Base-by-base conservation (phyloP, 352 stramenopile genomes). In the Pythium phragmitis region DNA sequence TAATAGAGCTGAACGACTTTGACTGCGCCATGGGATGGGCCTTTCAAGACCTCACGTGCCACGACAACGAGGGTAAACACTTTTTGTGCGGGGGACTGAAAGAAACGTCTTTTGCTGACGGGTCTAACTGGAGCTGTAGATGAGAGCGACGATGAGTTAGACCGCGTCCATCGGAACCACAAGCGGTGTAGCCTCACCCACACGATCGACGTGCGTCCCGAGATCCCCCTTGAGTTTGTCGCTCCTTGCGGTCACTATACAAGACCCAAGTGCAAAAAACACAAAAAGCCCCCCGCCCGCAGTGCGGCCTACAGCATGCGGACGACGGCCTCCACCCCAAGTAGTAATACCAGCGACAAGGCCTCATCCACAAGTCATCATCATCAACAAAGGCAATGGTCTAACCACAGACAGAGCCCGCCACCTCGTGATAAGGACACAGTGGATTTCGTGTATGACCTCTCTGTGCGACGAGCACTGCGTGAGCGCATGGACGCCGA, bases 391-490 rank as follows among this genome's bases (percentile, higher is more conserved):
- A 28, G 28, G 0, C 34, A 7, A 70, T 21, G 17, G 26, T 45
- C 59, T 53, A 55, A 60, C 36, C 19, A 17, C 11, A 65, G 49
- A n/a, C 34, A 42, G 19, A 61, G 42, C n/a, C 51, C 60, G 7
- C 51, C 50, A 12, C 30, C 43, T 6, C 26, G 19, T 14, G 33
- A 63, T 2, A 13, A 57, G 19, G 28, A 77, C 19, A 52, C 65
- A 0, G 55, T 90, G 3, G 84, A 93, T 56, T 93, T 88, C 68
- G 79, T 90, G 4, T 93, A 93, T 66, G 82, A 93, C 63, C 54
- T 90, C 28, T 57, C 68, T 42, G 63, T 80, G 14, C 73, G 84
- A 28, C 75, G 80, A 33, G 63, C 65, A 50, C 65, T 93, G 30
- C 77, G 85, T 6, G 70, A 85, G n/a, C 65, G 77, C 51, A 68